These are phyloP conservation scores for Coniella vitis DNA, from an alignment of 2,329 filamentous ascomycete species.

Conservation along the genomic window DNA sequence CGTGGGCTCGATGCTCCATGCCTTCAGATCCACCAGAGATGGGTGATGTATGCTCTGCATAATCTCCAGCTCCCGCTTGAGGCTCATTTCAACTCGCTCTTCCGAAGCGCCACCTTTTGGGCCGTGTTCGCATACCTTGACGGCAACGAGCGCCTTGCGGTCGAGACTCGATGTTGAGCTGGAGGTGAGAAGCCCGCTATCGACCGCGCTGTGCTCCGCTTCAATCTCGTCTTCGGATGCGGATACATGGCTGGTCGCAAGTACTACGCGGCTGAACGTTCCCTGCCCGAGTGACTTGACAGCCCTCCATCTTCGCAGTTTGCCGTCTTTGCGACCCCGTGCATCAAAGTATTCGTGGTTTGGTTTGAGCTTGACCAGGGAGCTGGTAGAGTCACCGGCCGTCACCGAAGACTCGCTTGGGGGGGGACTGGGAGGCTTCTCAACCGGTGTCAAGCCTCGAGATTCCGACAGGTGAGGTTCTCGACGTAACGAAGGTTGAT, in stretches of 20 bases:
- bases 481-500: slow-evolving; percentile 53
- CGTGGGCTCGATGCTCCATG: slow-evolving; percentile 78
- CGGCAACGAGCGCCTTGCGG: slow-evolving; percentile 78
- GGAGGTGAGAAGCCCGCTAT: slow-evolving; percentile 26
- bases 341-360: slow-evolving; percentile 63
- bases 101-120: slow-evolving; percentile 90
- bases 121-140: slow-evolving; percentile 94
- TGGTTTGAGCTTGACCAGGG: slow-evolving; percentile 28
- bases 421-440: slow-evolving; percentile 70
- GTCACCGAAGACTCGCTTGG: slow-evolving; percentile 64
- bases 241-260: slow-evolving; percentile 72
- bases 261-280: slow-evolving; percentile 89
- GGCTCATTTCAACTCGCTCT: slow-evolving; percentile 83
- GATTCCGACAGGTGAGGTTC: slow-evolving; percentile 76
- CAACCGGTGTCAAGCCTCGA: slow-evolving; percentile 61
- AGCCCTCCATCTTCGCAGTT: slow-evolving; percentile 70
- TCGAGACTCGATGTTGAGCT: slow-evolving; percentile 38
- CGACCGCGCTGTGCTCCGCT: slow-evolving; percentile 16
- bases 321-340: slow-evolving; percentile 57
- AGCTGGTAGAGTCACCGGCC: slow-evolving; percentile 32
- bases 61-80: slow-evolving; percentile 93
- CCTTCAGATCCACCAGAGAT: slow-evolving; percentile 83
- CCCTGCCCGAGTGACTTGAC: slow-evolving; percentile 80
- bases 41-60: slow-evolving; percentile 84
- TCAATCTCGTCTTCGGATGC: slow-evolving; percentile 39